Percentiles rank a stretch among this genome's conserved stretches.
Conservation (phyloP, 306 rosid species). For the Rosa lucieae region DNA sequence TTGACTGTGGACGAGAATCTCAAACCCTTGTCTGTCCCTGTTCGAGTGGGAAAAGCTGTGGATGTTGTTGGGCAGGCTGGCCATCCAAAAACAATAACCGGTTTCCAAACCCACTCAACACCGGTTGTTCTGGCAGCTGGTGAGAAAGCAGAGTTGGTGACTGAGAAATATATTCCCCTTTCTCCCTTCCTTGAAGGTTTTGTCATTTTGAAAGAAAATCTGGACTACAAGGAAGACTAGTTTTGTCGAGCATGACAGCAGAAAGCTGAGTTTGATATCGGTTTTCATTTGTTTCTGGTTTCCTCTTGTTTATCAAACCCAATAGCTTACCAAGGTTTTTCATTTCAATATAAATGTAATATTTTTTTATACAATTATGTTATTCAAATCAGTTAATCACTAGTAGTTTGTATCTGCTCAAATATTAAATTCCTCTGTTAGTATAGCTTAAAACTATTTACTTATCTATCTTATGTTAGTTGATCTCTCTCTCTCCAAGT, state of each 20-base stretch:
- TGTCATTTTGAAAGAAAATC: neutral
- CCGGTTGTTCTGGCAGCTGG: neutral
- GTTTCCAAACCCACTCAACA: neutral
- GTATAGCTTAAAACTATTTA: neutral
- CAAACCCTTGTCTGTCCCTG: constrained; percentile 76
- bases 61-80: constrained; percentile 54
- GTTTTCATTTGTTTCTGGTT: neutral
- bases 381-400: neutral
- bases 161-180: neutral
- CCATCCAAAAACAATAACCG: neutral
- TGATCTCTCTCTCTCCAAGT: neutral
- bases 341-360: neutral
- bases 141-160: neutral
- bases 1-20: constrained; percentile 84
- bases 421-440: no score
- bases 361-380: neutral
- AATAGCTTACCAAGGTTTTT: no score
- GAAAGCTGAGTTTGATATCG: neutral
- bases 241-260: neutral
- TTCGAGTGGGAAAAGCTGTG: constrained; percentile 91
- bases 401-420: neutral
- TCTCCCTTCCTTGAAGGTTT: neutral
- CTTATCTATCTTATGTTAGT: no score
- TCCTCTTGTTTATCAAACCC: no score
- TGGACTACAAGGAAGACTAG: neutral